Percentiles rank a stretch among this genome's conserved stretches.
Evolutionary conservation across 305 asterid genomes (phyloP).

Genomic region (Caryopteris hybrid): DNA sequence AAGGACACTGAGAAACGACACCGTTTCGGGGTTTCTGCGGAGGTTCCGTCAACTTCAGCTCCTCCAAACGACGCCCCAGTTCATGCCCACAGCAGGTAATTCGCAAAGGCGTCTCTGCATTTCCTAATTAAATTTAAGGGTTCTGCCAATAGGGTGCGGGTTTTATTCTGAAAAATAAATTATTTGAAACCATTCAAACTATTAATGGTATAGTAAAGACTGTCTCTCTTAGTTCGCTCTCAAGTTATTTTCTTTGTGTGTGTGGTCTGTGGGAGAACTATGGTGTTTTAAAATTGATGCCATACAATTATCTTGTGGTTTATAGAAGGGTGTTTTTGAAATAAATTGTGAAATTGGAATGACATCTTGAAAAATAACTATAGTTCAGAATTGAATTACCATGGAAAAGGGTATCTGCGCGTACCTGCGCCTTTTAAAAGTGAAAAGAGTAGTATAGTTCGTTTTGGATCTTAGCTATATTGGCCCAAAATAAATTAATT

Average conservation of each 20-base stretch:
- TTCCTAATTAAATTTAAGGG: not conserved
- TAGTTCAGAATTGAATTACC: not conserved
- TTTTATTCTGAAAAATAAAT: not conserved
- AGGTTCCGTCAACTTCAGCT: constrained; percentile 20
- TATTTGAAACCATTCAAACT: not conserved
- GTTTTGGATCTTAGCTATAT: not conserved
- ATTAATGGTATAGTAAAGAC: not conserved
- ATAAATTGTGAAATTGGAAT: not conserved
- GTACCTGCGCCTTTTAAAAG: not conserved
- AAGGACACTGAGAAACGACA: constrained; percentile 22
- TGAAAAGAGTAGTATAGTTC: not conserved
- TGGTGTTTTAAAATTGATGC: not conserved
- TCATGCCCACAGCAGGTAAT: constrained; percentile 30
- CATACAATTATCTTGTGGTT: not conserved
- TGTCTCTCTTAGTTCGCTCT: not conserved
- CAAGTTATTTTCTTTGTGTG: not conserved
- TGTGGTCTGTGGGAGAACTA: not conserved
- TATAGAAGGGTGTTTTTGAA: not conserved
- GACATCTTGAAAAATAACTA: too few species aligned
- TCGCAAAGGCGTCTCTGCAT: not conserved
- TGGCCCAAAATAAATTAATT: not conserved
- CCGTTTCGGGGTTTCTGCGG: constrained; percentile 18
- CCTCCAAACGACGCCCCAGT: constrained; percentile 14
- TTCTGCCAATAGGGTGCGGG: not conserved
- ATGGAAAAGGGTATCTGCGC: not conserved